These are phyloP conservation scores for Eucalyptus albens DNA, from an alignment of 345 rosid genomes.

Conservation along the genomic window DNA sequence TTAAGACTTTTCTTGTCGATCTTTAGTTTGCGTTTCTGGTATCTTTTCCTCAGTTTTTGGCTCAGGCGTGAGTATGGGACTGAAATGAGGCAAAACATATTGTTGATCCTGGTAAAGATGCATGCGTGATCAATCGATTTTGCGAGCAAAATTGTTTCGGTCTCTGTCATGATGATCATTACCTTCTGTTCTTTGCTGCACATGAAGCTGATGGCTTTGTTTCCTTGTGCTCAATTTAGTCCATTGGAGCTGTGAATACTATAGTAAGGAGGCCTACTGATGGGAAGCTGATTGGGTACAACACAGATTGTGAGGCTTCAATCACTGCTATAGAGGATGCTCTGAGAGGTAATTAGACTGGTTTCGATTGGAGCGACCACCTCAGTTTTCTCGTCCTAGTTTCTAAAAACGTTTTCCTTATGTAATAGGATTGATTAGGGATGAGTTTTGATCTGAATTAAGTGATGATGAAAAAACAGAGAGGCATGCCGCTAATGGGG, in stretches of 20 bases:
- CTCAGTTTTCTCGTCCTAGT: neutral
- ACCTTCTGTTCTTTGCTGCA: neutral
- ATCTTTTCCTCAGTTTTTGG: neutral
- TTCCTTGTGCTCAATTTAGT: neutral
- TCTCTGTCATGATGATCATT: neutral
- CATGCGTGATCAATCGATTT: neutral
- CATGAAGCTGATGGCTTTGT: neutral
- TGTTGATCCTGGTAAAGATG: neutral
- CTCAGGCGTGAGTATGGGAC: neutral
- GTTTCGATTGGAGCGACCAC: neutral
- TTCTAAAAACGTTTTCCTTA: neutral
- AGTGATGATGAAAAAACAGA: neutral
- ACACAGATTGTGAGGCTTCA: slow-evolving; percentile 41
- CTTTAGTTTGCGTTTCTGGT: neutral
- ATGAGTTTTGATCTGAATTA: neutral
- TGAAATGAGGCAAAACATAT: neutral
- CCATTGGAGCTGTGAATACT: slow-evolving; percentile 41
- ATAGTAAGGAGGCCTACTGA: slow-evolving; percentile 30
- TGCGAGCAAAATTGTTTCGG: neutral
- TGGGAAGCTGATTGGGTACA: slow-evolving; percentile 38
- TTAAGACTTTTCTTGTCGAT: neutral
- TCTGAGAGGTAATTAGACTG: slow-evolving; percentile 16
- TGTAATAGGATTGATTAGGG: neutral
- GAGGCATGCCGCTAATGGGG: neutral
- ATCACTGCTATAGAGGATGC: slow-evolving; percentile 47